Conservation (phyloP, 108 stramenopile species). For the Ochromonas danica region DNA sequence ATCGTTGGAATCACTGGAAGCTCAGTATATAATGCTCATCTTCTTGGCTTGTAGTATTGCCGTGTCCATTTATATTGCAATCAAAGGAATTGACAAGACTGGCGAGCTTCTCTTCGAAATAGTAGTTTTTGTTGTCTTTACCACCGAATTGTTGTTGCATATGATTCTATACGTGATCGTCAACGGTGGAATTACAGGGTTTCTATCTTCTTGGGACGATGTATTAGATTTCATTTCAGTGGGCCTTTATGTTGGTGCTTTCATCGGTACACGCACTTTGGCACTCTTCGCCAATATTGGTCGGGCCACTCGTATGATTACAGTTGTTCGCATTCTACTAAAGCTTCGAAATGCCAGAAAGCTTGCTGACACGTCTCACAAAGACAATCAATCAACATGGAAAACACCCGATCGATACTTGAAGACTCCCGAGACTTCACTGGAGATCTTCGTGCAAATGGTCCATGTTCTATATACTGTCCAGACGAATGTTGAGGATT, state of each 20-base stretch:
- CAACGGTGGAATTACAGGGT: not conserved
- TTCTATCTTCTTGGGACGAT: not conserved
- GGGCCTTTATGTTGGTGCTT: not conserved
- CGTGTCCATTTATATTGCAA: too few relatives aligned
- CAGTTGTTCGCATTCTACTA: too few relatives aligned
- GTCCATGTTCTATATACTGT: slow-evolving; percentile 15
- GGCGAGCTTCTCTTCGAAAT: too few relatives aligned
- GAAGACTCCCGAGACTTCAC: not conserved
- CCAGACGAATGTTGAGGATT: slow-evolving; percentile 6
- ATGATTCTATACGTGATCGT: not conserved
- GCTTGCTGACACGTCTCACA: too few relatives aligned
- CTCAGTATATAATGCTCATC: too few relatives aligned
- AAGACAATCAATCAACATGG: not conserved
- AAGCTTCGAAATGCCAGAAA: too few relatives aligned
- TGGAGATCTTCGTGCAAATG: not conserved
- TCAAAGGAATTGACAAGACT: too few relatives aligned
- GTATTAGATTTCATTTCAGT: not conserved
- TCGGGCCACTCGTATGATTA: too few relatives aligned
- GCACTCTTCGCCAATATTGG: too few relatives aligned
- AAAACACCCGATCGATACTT: slow-evolving; percentile 6
- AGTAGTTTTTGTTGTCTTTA: not conserved
- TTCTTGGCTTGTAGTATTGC: too few relatives aligned
- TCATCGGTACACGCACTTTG: too few relatives aligned
- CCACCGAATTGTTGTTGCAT: not conserved
- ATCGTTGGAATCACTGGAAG: too few relatives aligned